A percentile compares a stretch with the other conserved stretches of the same genome.
Evolutionary conservation across 1,284 basidiomycete genomes (phyloP).

Genomic region (Microbotryomycetes sp.): DNA sequence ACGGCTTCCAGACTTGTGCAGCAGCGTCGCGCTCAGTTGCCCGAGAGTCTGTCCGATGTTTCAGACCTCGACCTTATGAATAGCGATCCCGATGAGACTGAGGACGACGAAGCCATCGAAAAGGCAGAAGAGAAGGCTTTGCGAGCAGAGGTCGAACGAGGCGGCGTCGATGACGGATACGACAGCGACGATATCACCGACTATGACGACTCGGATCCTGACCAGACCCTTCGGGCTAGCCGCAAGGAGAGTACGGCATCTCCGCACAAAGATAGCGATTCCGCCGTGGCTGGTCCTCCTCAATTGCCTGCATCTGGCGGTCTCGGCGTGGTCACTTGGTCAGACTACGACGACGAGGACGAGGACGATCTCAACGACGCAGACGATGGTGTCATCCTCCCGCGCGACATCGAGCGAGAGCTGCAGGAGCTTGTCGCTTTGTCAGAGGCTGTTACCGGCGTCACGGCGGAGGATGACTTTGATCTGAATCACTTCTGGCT

Average conservation of each 20-base stretch:
- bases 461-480: conserved; percentile 14
- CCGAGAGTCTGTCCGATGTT: conserved; percentile 4
- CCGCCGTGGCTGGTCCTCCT: conserved; percentile 7
- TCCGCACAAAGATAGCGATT: not conserved
- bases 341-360: conserved; percentile 23
- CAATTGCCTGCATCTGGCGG: conserved; percentile 26
- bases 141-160: conserved; percentile 21
- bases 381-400: not conserved
- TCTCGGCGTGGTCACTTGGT: conserved; percentile 28
- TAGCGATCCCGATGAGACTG: not conserved
- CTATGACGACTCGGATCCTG: conserved; percentile 1
- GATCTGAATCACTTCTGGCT: conserved; percentile 26
- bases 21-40: conserved; percentile 3
- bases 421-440: conserved; percentile 25
- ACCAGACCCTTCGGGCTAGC: conserved; percentile 4
- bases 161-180: not conserved
- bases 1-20: not conserved
- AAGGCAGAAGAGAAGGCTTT: conserved; percentile 27
- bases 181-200: not conserved
- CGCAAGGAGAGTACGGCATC: not conserved
- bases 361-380: conserved; percentile 6
- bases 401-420: conserved; percentile 21
- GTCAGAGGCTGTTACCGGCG: conserved; percentile 27
- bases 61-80: conserved; percentile 11
- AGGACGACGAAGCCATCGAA: conserved; percentile 19